A percentile compares a stretch with the other conserved stretches of the same genome.
Evolutionary conservation across 2,329 filamentous ascomycete species (phyloP).

Genomic region (Teratosphaeria pseudoeucalypti): DNA sequence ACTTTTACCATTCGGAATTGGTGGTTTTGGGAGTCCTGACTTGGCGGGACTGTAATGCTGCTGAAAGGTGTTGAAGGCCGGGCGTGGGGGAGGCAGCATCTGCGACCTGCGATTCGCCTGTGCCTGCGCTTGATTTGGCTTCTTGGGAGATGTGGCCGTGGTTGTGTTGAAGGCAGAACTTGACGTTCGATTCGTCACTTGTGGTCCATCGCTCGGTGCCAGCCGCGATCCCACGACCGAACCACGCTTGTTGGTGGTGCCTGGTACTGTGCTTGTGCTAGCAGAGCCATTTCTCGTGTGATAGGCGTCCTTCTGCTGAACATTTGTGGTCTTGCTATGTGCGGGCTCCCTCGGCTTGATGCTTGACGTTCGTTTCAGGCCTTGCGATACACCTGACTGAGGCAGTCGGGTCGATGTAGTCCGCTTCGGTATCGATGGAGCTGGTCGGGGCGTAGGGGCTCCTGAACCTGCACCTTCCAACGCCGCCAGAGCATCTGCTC

Average conservation of each 20-base stretch:
- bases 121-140: neutral
- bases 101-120: constrained; percentile 10
- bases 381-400: constrained; percentile 8
- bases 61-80: constrained; percentile 52
- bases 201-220: constrained; percentile 8
- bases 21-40: constrained; percentile 49
- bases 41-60: constrained; percentile 60
- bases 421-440: constrained; percentile 8
- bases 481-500: constrained; percentile 8
- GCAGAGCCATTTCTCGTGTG: constrained; percentile 4
- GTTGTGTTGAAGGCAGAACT: constrained; percentile 5
- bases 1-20: constrained; percentile 45
- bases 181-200: constrained; percentile 2
- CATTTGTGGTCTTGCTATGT: constrained; percentile 7
- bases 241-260: constrained; percentile 14
- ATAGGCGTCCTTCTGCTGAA: neutral
- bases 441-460: neutral
- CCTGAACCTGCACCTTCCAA: constrained; percentile 2
- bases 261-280: neutral
- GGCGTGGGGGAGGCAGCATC: constrained; percentile 29
- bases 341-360: constrained; percentile 3
- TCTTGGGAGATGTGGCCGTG: constrained; percentile 2
- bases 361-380: constrained; percentile 7
- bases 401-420: constrained; percentile 14
- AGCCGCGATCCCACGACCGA: constrained; percentile 11